Evolutionary conservation across 352 stramenopile genomes (phyloP).

Genomic region (Aphanomyces cochlioides): DNA sequence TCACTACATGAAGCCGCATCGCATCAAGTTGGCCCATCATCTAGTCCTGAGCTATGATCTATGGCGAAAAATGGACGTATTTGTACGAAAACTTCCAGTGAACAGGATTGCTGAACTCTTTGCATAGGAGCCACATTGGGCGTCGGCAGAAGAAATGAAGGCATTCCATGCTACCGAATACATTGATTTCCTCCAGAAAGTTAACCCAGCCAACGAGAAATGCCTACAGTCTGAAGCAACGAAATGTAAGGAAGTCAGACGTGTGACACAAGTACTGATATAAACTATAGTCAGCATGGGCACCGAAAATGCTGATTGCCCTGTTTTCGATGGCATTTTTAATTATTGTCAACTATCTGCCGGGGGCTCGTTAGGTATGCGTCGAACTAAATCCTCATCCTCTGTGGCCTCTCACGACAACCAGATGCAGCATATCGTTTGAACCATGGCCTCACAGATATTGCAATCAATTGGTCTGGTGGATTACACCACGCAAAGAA

Average conservation of each 20-base stretch:
- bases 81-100: slow-evolving; percentile 48
- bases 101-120: slow-evolving; percentile 81
- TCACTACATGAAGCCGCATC: slow-evolving; percentile 90
- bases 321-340: slow-evolving; percentile 99
- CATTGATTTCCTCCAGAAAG: slow-evolving; percentile 1
- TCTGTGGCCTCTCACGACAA: neutral
- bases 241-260: neutral
- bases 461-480: slow-evolving; percentile 99
- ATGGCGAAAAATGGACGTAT: slow-evolving; percentile 99
- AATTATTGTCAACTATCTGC: slow-evolving; percentile 99
- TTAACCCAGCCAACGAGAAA: neutral
- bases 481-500: slow-evolving; percentile 99
- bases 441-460: slow-evolving; percentile 93
- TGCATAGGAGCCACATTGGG: slow-evolving; percentile 69
- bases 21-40: slow-evolving; percentile 99
- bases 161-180: neutral
- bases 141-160: neutral
- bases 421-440: slow-evolving; percentile 87
- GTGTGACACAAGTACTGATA: slow-evolving; percentile 91
- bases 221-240: neutral
- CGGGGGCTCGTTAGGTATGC: slow-evolving; percentile 89
- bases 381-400: neutral
- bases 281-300: slow-evolving; percentile 74
- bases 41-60: slow-evolving; percentile 99
- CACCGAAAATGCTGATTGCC: slow-evolving; percentile 99